These are phyloP conservation scores for Podospora bellae-mahoneyi DNA, from an alignment of 495 filamentous ascomycete genomes.

Conservation along the genomic window DNA sequence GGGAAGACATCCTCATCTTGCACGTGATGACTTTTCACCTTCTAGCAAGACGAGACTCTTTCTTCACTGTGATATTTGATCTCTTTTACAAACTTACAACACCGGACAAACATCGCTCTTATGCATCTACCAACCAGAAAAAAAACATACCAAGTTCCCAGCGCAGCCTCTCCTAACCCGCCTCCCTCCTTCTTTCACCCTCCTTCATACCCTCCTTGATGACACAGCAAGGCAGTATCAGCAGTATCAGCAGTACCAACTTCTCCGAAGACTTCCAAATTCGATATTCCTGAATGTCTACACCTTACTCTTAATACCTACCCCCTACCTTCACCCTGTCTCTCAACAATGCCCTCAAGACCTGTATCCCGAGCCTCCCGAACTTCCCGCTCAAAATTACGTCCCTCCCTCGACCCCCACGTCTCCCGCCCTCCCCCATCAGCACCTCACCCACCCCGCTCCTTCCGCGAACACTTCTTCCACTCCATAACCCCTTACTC, in stretches of 20 bases:
- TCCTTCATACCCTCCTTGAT: neutral
- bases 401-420: neutral
- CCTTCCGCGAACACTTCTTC: slow-evolving; percentile 36
- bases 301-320: neutral
- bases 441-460: slow-evolving; percentile 21
- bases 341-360: neutral
- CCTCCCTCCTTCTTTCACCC: neutral
- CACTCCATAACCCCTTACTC: slow-evolving; percentile 59
- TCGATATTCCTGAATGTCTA: neutral
- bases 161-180: neutral
- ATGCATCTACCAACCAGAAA: neutral
- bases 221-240: neutral
- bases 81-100: neutral
- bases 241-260: neutral
- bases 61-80: neutral
- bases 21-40: neutral
- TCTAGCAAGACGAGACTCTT: neutral
- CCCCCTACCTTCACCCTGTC: neutral
- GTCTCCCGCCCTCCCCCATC: neutral
- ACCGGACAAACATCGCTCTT: neutral
- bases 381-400: neutral
- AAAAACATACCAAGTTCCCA: neutral
- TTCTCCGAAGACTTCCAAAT: neutral
- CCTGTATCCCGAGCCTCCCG: neutral
- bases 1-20: neutral